Percentiles rank a stretch among this genome's conserved stretches.
phyloP scores from a whole-genome alignment of 164 flowering plant species.

The Tetrastigma voinierianum region DNA sequence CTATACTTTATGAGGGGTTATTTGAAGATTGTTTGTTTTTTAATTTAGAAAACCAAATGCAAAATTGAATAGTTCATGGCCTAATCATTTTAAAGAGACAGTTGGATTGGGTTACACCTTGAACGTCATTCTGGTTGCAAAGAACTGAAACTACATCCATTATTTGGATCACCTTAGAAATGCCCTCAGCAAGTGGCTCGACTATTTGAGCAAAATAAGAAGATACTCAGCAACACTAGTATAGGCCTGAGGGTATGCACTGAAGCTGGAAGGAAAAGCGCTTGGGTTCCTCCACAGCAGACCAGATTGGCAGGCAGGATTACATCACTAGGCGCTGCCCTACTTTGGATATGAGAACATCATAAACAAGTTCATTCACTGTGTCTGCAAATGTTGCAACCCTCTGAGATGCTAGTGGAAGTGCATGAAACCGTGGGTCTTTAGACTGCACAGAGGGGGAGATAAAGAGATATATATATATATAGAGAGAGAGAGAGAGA shows the following conservation, averaged over 20 bases:
- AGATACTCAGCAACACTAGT: slow-evolving; percentile 97
- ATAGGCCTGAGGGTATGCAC: slow-evolving; percentile 88
- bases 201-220: slow-evolving; percentile 92
- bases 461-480: not conserved
- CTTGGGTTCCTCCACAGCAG: slow-evolving; percentile 77
- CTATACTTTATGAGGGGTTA: too few species aligned
- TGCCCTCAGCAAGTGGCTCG: slow-evolving; percentile 98
- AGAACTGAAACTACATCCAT: slow-evolving; percentile 92
- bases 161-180: slow-evolving; percentile 63
- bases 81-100: not conserved
- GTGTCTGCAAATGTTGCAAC: slow-evolving; percentile 87
- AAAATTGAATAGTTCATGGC: not conserved
- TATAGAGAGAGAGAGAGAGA: too few species aligned
- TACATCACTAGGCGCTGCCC: slow-evolving; percentile 86
- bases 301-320: slow-evolving; percentile 90
- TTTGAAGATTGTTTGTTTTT: too few species aligned
- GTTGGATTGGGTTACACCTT: slow-evolving; percentile 72
- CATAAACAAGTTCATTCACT: slow-evolving; percentile 97
- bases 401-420: slow-evolving; percentile 89
- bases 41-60: too few species aligned
- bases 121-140: slow-evolving; percentile 99
- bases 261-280: slow-evolving; percentile 74
- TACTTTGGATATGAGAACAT: slow-evolving; percentile 95
- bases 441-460: slow-evolving; percentile 67
- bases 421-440: slow-evolving; percentile 99